Conservation (phyloP, 192 early-diverging fungal species). For the Paraglomus occultum region DNA sequence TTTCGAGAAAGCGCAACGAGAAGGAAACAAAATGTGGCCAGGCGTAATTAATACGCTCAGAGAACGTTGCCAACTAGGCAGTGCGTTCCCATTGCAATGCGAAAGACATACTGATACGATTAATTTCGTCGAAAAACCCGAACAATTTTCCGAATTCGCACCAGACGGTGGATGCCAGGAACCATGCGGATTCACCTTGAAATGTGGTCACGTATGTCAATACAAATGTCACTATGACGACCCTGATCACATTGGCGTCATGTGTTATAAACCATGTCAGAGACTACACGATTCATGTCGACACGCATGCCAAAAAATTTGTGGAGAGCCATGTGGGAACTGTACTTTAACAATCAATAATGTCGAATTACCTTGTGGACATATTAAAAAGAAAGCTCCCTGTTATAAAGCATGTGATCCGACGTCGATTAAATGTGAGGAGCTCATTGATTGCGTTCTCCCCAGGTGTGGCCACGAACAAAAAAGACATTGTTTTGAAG, state of each 20-base stretch:
- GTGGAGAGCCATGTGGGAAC: slow-evolving; percentile 48
- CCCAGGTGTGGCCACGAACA: slow-evolving; percentile 44
- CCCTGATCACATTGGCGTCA: slow-evolving; percentile 39
- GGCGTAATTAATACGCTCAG: slow-evolving; percentile 40
- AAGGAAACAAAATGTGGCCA: slow-evolving; percentile 41
- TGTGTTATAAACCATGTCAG: slow-evolving; percentile 45
- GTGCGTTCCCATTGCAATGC: slow-evolving; percentile 48
- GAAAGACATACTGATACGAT: slow-evolving; percentile 42
- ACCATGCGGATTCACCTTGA: slow-evolving; percentile 40
- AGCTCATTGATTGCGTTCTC: slow-evolving; percentile 28
- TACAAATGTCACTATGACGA: slow-evolving; percentile 31
- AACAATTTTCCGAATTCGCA: slow-evolving; percentile 34
- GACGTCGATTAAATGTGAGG: slow-evolving; percentile 24
- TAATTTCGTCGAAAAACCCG: slow-evolving; percentile 30
- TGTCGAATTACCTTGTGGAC: slow-evolving; percentile 29
- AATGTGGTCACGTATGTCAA: slow-evolving; percentile 56
- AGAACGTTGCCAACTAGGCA: slow-evolving; percentile 34
- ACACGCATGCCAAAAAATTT: slow-evolving; percentile 46
- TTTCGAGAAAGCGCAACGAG: slow-evolving; percentile 1
- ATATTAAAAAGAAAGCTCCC: slow-evolving; percentile 23
- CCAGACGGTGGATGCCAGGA: slow-evolving; percentile 55
- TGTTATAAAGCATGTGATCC: slow-evolving; percentile 35
- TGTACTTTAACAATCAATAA: slow-evolving; percentile 27
- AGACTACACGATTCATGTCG: slow-evolving; percentile 38
- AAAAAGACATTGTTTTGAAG: slow-evolving; percentile 31